Evolutionary conservation across 164 flowering plant species (phyloP), one percentile per base, ranked within the genome.

Genomic region (Buxus sempervirens): DNA sequence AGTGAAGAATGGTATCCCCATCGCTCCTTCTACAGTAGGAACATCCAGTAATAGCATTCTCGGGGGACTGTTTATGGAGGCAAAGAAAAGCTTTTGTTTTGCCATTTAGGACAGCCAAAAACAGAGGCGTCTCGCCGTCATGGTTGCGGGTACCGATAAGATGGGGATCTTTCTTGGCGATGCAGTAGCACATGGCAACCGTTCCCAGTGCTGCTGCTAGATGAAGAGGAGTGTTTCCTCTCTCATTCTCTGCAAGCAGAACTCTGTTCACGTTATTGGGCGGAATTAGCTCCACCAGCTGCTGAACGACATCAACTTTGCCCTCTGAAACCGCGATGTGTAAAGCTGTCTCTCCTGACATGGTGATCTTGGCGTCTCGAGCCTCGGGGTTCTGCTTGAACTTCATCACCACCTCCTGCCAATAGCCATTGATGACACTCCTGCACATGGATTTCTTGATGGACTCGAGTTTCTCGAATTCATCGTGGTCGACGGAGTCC

Each of bases 1-100:
- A 51, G 24, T 77, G 80, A 25, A 77, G 80, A 54, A 77, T 70
- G 61, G 64, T 77, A 36, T 73, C 61, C 21, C 80, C 80, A 67
- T 73, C 63, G 1, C 58, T 54, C 63, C 74, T 73, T 55, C 73
- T 71, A 22, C 66, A 75, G 24, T 54, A 41, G 14, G 54, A 54
- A 6, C 16, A 16, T 1, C 6, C 61, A 58, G 45, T 26, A 20
- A 7, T 48, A 16, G n/a, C 58, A 20, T 65, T 5, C 1, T 21
- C 49, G 21, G 25, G 18, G 14, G 9, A 21, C 7, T 12, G 0
- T 1, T 23, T 14, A 62, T 54, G 41, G 9, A 76, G 66, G 62
- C 20, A 41, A 8, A 62, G 27, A 54, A 73, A 73, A 4, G 66
- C 72, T 0, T 70, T 61, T 49, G 27, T 38, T 45, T 64, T 54